These are phyloP conservation scores for Dorcoceras hygrometricum DNA, from an alignment of 257 asterid species.

Conservation along the genomic window DNA sequence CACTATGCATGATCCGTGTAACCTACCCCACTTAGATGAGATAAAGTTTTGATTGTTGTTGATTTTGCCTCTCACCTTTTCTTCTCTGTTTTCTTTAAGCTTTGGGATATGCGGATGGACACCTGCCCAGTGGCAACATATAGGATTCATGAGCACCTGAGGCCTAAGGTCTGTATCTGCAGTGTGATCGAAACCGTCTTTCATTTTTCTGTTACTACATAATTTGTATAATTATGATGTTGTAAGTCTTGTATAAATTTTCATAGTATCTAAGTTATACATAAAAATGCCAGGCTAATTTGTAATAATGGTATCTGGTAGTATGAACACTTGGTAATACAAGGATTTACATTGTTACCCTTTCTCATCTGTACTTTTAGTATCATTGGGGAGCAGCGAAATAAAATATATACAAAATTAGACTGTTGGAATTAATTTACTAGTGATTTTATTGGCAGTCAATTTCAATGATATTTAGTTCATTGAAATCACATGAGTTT, in stretches of 20 bases:
- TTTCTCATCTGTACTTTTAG: background rate
- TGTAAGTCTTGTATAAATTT: background rate
- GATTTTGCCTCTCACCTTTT: slow-evolving; percentile 14
- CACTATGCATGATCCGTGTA: too few relatives aligned
- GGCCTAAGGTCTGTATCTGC: slow-evolving; percentile 56
- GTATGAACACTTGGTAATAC: background rate
- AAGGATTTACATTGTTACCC: background rate
- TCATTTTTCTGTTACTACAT: slow-evolving; percentile 3
- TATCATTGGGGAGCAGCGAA: background rate
- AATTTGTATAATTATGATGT: background rate
- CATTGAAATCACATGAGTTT: too few relatives aligned
- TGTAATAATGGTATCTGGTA: background rate
- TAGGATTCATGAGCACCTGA: slow-evolving; percentile 62
- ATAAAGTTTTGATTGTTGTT: too few relatives aligned
- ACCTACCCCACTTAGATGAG: too few relatives aligned
- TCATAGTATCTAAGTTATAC: background rate
- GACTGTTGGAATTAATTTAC: too few relatives aligned
- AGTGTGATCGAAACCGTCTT: slow-evolving; percentile 3
- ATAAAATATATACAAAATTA: too few relatives aligned
- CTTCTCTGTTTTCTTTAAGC: slow-evolving; percentile 38
- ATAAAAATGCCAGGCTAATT: background rate
- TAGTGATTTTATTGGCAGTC: too few relatives aligned
- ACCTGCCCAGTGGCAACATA: slow-evolving; percentile 57
- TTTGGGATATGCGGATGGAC: slow-evolving; percentile 73
- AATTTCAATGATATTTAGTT: too few relatives aligned